Evolutionary conservation across 495 filamentous ascomycete species (phyloP).

Genomic region (Penicillium simplicissimum): DNA sequence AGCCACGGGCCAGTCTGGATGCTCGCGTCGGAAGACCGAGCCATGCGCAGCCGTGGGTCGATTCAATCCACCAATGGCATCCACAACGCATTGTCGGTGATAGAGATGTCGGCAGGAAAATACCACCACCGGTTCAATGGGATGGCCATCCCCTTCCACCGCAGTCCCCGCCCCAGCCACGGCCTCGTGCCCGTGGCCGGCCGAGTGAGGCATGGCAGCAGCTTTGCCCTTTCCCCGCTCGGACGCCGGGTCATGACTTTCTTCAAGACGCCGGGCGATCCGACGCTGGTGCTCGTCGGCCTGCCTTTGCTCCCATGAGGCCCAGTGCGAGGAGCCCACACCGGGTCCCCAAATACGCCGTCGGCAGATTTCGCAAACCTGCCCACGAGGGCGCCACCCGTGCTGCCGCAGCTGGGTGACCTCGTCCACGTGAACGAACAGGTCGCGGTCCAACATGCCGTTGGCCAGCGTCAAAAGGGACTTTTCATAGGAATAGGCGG

Average conservation of each 20-base stretch:
- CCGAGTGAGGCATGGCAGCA: constrained; percentile 24
- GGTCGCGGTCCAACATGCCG: constrained; percentile 81
- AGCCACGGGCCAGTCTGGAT: constrained; percentile 31
- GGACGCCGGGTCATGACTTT: constrained; percentile 29
- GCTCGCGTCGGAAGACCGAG: constrained; percentile 23
- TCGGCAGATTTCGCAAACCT: constrained; percentile 84
- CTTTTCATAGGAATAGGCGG: constrained; percentile 92
- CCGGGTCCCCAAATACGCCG: constrained; percentile 88
- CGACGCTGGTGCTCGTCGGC: constrained; percentile 41
- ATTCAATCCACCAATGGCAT: constrained; percentile 20
- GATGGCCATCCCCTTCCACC: neutral
- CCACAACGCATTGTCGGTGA: constrained; percentile 50
- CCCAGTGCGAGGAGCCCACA: constrained; percentile 73
- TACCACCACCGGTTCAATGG: constrained; percentile 43
- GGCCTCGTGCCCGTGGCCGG: constrained; percentile 19
- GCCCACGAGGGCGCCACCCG: constrained; percentile 85
- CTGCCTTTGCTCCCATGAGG: constrained; percentile 73
- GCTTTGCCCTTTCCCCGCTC: constrained; percentile 48
- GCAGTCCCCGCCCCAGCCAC: constrained; percentile 15
- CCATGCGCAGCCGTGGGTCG: constrained; percentile 19
- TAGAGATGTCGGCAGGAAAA: constrained; percentile 59
- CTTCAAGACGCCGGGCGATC: constrained; percentile 32
- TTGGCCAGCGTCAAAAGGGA: constrained; percentile 83
- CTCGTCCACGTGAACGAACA: constrained; percentile 81
- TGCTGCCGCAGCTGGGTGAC: constrained; percentile 73